A percentile compares a stretch with the other conserved stretches of the same genome.
These are phyloP conservation scores for Boletus vinaceobasis DNA, from an alignment of 768 basidiomycete species.

Conservation along the genomic window DNA sequence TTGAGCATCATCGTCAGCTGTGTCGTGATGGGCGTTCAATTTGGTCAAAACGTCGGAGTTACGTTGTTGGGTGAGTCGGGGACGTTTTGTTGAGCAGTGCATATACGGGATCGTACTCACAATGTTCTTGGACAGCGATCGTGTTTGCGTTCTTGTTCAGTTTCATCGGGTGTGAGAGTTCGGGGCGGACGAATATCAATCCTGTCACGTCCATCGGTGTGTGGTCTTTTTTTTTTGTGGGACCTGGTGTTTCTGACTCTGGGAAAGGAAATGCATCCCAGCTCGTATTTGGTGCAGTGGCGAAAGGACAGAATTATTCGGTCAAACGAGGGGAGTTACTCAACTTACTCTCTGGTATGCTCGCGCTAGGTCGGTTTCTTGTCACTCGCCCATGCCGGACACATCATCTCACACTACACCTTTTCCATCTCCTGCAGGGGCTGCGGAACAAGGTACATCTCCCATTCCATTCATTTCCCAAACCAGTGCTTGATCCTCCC, in stretches of 20 bases:
- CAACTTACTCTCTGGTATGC: slow-evolving; percentile 26
- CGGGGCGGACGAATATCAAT: slow-evolving; percentile 60
- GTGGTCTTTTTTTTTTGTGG: neutral
- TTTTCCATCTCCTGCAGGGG: slow-evolving; percentile 7
- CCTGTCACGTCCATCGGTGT: slow-evolving; percentile 54
- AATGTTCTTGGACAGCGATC: slow-evolving; percentile 31
- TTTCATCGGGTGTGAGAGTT: slow-evolving; percentile 62
- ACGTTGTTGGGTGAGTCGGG: slow-evolving; percentile 20
- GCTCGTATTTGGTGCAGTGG: slow-evolving; percentile 61
- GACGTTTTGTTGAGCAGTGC: neutral
- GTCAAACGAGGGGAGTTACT: slow-evolving; percentile 15
- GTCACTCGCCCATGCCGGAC: neutral
- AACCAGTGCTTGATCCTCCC: neutral
- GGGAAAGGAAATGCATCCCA: slow-evolving; percentile 45
- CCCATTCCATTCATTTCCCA: neutral
- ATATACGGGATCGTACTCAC: neutral
- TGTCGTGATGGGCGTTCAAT: slow-evolving; percentile 51
- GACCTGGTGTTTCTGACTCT: neutral
- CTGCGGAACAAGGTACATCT: slow-evolving; percentile 21
- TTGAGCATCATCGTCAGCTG: slow-evolving; percentile 47
- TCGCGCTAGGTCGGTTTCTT: slow-evolving; percentile 11
- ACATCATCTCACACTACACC: neutral
- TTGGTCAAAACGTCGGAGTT: slow-evolving; percentile 47
- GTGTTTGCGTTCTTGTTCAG: slow-evolving; percentile 63
- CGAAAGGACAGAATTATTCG: slow-evolving; percentile 40